Evolutionary conservation across 805 yeast genomes (phyloP).

Genomic region (Kodamaea kaohsiungensis): DNA sequence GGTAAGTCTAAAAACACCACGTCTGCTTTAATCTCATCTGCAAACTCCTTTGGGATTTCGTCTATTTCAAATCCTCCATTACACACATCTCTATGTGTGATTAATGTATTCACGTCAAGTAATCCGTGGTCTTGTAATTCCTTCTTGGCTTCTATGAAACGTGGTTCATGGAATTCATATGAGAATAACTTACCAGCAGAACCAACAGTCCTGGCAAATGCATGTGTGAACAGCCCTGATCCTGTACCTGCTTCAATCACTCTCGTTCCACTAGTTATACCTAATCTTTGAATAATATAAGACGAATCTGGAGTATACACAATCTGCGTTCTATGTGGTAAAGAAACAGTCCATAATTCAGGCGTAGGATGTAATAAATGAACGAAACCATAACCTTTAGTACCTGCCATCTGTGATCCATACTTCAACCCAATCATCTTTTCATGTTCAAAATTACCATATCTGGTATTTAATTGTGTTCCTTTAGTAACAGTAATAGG

Average conservation of each 20-base stretch:
- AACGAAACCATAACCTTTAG: conserved; percentile 78
- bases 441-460: conserved; percentile 85
- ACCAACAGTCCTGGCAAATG: conserved; percentile 79
- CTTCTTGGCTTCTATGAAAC: conserved; percentile 72
- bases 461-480: conserved; percentile 75
- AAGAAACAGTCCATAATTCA: conserved; percentile 92
- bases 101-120: conserved; percentile 48
- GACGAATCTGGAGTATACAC: conserved; percentile 96
- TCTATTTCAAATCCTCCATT: conserved; percentile 71
- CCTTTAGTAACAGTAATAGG: conserved; percentile 66
- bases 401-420: conserved; percentile 82
- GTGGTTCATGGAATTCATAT: conserved; percentile 86
- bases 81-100: conserved; percentile 93
- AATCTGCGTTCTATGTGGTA: conserved; percentile 97
- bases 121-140: conserved; percentile 80
- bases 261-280: conserved; percentile 68
- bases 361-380: conserved; percentile 91
- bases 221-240: conserved; percentile 92
- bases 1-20: conserved; percentile 90
- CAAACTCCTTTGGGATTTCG: conserved; percentile 22
- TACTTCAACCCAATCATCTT: conserved; percentile 77
- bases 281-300: conserved; percentile 80
- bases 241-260: conserved; percentile 99
- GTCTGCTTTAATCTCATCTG: conserved; percentile 52
- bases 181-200: conserved; percentile 67